phyloP scores from a whole-genome alignment of 2,329 filamentous ascomycete genomes.

The Fusarium haematococcum region DNA sequence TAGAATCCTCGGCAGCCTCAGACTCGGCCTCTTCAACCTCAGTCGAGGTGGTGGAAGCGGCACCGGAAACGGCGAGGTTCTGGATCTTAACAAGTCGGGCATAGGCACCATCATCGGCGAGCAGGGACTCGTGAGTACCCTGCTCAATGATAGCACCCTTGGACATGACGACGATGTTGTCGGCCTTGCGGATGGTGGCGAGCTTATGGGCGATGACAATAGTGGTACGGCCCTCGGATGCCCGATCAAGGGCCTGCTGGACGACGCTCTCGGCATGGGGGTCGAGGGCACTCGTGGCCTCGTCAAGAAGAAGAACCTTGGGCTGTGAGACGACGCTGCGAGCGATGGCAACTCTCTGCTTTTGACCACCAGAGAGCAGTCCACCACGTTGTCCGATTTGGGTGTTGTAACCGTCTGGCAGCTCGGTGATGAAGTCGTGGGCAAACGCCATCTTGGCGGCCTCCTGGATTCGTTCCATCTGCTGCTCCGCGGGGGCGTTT shows the following conservation, averaged over 20 bases:
- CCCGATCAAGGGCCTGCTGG: constrained; percentile 63
- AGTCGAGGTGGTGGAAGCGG: constrained; percentile 30
- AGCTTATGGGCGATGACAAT: constrained; percentile 73
- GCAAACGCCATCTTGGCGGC: constrained; percentile 63
- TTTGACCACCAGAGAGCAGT: constrained; percentile 74
- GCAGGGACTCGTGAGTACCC: constrained; percentile 60
- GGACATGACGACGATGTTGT: constrained; percentile 48
- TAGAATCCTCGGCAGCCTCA: constrained; percentile 31
- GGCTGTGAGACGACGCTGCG: constrained; percentile 72
- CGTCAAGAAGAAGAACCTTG: constrained; percentile 72
- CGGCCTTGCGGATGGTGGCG: constrained; percentile 49
- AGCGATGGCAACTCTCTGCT: constrained; percentile 74
- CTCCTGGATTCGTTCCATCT: constrained; percentile 56
- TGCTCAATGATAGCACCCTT: constrained; percentile 44
- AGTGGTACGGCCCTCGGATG: constrained; percentile 68
- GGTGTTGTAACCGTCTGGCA: constrained; percentile 64
- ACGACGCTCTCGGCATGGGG: constrained; percentile 60
- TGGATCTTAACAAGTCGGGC: constrained; percentile 61
- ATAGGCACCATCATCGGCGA: constrained; percentile 62
- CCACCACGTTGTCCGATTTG: constrained; percentile 72
- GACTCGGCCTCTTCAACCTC: constrained; percentile 41
- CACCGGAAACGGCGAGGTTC: constrained; percentile 47
- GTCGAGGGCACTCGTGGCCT: constrained; percentile 70
- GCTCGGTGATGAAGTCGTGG: constrained; percentile 60
- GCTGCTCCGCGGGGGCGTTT: constrained; percentile 53